Percentiles rank a stretch among this genome's conserved stretches.
Evolutionary conservation across 208 protist species (phyloP).

Genomic region (Naegleria fowleri): DNA sequence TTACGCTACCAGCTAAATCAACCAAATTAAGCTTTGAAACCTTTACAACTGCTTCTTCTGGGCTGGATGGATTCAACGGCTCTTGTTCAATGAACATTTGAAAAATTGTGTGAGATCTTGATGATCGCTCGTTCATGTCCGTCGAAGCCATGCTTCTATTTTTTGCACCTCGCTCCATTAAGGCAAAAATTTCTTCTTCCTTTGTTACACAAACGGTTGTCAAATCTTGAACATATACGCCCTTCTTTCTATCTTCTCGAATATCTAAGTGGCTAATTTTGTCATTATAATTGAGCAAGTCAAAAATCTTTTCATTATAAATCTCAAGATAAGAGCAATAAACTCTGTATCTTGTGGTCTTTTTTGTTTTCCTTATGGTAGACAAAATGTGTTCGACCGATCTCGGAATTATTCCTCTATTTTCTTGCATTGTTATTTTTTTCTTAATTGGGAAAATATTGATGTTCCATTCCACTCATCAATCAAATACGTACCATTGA

Average conservation of each 20-base stretch:
- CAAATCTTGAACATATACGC: slow-evolving; percentile 70
- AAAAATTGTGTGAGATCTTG: slow-evolving; percentile 52
- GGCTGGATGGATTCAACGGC: background rate
- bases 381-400: slow-evolving; percentile 37
- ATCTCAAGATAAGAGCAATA: slow-evolving; percentile 41
- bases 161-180: slow-evolving; percentile 54
- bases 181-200: slow-evolving; percentile 59
- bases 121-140: slow-evolving; percentile 47
- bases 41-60: slow-evolving; percentile 30
- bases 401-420: slow-evolving; percentile 43
- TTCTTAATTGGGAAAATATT: background rate
- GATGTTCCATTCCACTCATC: slow-evolving; percentile 5
- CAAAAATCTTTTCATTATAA: slow-evolving; percentile 45
- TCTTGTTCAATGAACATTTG: slow-evolving; percentile 47
- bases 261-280: slow-evolving; percentile 33
- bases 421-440: slow-evolving; percentile 21
- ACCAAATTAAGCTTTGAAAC: slow-evolving; percentile 63
- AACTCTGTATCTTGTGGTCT: slow-evolving; percentile 20
- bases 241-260: slow-evolving; percentile 66
- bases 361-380: background rate
- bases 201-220: slow-evolving; percentile 56
- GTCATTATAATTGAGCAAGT: slow-evolving; percentile 14
- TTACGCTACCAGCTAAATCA: slow-evolving; percentile 32
- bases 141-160: slow-evolving; percentile 38
- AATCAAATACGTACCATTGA: background rate